phyloP scores from a whole-genome alignment of 768 basidiomycete species.

The Tylopilus subfusipes region DNA sequence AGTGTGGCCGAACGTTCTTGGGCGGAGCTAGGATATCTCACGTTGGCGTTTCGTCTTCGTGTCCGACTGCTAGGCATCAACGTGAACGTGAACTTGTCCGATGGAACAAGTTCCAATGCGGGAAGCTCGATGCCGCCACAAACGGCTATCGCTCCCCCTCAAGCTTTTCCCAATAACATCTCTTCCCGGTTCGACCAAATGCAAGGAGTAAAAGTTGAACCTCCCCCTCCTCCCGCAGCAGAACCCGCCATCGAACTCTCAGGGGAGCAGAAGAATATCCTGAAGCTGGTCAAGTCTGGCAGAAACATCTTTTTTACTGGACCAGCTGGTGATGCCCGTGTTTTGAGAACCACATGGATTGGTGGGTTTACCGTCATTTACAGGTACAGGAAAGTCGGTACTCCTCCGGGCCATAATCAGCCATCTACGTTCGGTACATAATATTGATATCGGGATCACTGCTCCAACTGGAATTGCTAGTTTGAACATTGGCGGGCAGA shows the following conservation, averaged over 20 bases:
- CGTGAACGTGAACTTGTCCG: conserved; percentile 16
- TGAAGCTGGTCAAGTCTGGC: conserved; percentile 47
- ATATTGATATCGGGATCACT: conserved; percentile 49
- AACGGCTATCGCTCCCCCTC: neutral
- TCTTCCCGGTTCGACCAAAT: neutral
- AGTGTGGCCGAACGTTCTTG: neutral
- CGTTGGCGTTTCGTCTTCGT: neutral
- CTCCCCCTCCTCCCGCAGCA: neutral
- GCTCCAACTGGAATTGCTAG: conserved; percentile 67
- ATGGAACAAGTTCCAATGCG: neutral
- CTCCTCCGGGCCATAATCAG: conserved; percentile 60
- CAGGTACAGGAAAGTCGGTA: conserved; percentile 71
- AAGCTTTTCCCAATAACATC: neutral
- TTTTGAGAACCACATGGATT: neutral
- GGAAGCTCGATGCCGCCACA: conserved; percentile 9
- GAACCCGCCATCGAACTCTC: conserved; percentile 25
- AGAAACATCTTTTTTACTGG: conserved; percentile 74
- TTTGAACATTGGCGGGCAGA: conserved; percentile 66
- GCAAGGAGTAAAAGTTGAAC: neutral
- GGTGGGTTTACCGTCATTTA: neutral
- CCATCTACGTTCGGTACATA: conserved; percentile 32
- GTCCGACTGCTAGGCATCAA: conserved; percentile 15
- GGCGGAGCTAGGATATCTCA: neutral
- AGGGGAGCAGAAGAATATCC: conserved; percentile 40
- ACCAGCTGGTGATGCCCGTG: conserved; percentile 52